These are phyloP conservation scores for Yamadazyma songkhlaensis DNA, from an alignment of 1,139 yeast species.

Conservation along the genomic window DNA sequence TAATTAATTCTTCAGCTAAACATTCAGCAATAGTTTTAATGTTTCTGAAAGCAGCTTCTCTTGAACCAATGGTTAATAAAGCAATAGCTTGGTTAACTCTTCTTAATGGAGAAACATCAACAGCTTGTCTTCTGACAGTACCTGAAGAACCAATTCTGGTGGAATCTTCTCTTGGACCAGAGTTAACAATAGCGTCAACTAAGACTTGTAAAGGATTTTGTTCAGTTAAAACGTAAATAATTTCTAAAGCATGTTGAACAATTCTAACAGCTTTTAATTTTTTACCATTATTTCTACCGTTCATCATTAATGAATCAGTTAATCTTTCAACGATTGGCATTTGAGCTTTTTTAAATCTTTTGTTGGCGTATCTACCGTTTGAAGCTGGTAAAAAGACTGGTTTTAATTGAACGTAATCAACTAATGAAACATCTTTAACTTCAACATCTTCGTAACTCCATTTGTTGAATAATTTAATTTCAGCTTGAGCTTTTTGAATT, in stretches of 20 bases:
- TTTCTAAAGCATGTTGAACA: constrained; percentile 98
- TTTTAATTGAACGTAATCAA: constrained; percentile 97
- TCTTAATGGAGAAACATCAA: constrained; percentile 99
- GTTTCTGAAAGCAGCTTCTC: constrained; percentile 99
- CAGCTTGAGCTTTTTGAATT: constrained; percentile 93
- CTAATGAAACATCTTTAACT: constrained; percentile 96
- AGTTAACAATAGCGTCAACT: constrained; percentile 99
- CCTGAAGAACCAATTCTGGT: constrained; percentile 99
- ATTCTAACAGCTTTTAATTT: constrained; percentile 99
- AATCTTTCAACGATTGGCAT: constrained; percentile 99
- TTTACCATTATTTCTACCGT: constrained; percentile 99
- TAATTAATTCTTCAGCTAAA: constrained; percentile 99
- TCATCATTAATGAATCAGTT: constrained; percentile 99
- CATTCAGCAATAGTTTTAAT: constrained; percentile 99
- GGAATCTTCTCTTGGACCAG: constrained; percentile 99
- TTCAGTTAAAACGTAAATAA: constrained; percentile 96
- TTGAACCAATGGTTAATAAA: constrained; percentile 98
- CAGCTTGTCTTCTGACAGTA: constrained; percentile 99
- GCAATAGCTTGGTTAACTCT: constrained; percentile 99
- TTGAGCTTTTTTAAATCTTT: constrained; percentile 99
- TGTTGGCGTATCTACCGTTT: constrained; percentile 99
- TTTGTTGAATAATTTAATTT: constrained; percentile 98
- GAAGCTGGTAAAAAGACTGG: constrained; percentile 99
- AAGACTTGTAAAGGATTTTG: constrained; percentile 99
- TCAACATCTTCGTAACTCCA: constrained; percentile 98